phyloP scores from a whole-genome alignment of 257 asterid genomes.

The Schizonepeta tenuifolia region DNA sequence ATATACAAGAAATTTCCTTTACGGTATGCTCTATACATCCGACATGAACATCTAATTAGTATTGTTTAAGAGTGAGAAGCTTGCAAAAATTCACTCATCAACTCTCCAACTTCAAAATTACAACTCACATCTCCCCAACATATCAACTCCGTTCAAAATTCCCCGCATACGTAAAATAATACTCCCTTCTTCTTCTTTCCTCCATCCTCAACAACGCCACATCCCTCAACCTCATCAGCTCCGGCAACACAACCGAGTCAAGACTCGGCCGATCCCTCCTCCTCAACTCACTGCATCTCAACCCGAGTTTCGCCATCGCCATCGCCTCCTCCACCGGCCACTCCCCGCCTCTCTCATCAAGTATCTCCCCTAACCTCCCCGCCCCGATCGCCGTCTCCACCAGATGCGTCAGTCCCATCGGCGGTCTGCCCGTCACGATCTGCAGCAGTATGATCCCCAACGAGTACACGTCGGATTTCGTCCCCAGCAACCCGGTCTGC shows the following conservation, averaged over 20 bases:
- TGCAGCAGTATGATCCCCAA: conserved; percentile 68
- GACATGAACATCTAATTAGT: not conserved
- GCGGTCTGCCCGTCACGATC: conserved; percentile 68
- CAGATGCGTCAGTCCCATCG: conserved; percentile 69
- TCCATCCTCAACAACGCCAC: conserved; percentile 23
- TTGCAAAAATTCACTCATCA: not conserved
- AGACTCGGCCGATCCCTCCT: conserved; percentile 85
- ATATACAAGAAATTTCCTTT: not conserved
- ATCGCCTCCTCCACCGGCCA: conserved; percentile 84
- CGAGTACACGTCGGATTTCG: conserved; percentile 82
- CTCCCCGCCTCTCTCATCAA: conserved; percentile 63
- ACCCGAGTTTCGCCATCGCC: conserved; percentile 60
- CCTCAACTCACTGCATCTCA: conserved; percentile 77
- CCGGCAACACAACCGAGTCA: conserved; percentile 63
- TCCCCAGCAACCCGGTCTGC: conserved; percentile 73
- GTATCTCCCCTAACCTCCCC: conserved; percentile 51
- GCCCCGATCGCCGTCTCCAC: conserved; percentile 62
- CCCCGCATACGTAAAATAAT: not conserved
- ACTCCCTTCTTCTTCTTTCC: not conserved
- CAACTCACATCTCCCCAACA: not conserved
- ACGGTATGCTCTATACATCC: not conserved
- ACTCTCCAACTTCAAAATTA: not conserved
- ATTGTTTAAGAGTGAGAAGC: conserved; percentile 1
- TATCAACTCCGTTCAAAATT: not conserved
- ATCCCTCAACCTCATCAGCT: conserved; percentile 58